Conservation (phyloP, 2,329 filamentous ascomycete genomes). For the Colletotrichum zoysiae region DNA sequence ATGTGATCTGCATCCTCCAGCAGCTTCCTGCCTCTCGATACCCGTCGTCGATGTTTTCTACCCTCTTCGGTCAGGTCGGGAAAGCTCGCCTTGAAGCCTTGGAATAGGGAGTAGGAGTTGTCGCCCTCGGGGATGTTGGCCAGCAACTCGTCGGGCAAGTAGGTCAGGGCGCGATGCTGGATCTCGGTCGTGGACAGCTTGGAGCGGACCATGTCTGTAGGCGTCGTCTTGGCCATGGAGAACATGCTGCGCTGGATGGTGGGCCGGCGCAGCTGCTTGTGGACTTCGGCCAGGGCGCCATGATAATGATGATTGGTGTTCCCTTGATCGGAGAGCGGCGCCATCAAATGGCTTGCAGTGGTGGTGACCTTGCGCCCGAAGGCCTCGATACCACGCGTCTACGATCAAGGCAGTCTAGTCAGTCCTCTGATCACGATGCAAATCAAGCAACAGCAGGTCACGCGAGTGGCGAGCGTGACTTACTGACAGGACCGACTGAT, state of each 20-base stretch:
- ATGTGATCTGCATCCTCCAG: conserved; percentile 72
- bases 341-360: conserved; percentile 91
- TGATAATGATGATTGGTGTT: conserved; percentile 74
- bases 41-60: conserved; percentile 77
- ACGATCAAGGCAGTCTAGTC: conserved; percentile 37
- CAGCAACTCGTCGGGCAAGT: conserved; percentile 90
- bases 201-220: conserved; percentile 93
- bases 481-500: conserved; percentile 60
- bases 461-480: conserved; percentile 39
- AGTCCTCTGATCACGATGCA: conserved; percentile 42
- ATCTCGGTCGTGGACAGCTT: conserved; percentile 93
- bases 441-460: conserved; percentile 24
- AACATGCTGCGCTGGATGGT: conserved; percentile 90
- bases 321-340: conserved; percentile 69
- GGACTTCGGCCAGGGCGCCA: conserved; percentile 87
- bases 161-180: conserved; percentile 90
- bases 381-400: conserved; percentile 91
- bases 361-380: conserved; percentile 96
- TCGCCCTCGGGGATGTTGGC: conserved; percentile 88
- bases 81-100: conserved; percentile 93
- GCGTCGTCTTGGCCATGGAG: conserved; percentile 88
- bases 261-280: conserved; percentile 88
- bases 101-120: conserved; percentile 92
- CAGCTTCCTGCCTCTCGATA: conserved; percentile 81
- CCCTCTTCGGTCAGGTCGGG: conserved; percentile 78